These are phyloP conservation scores for Leptodermis oblonga DNA, from an alignment of 257 asterid genomes.

Conservation along the genomic window DNA sequence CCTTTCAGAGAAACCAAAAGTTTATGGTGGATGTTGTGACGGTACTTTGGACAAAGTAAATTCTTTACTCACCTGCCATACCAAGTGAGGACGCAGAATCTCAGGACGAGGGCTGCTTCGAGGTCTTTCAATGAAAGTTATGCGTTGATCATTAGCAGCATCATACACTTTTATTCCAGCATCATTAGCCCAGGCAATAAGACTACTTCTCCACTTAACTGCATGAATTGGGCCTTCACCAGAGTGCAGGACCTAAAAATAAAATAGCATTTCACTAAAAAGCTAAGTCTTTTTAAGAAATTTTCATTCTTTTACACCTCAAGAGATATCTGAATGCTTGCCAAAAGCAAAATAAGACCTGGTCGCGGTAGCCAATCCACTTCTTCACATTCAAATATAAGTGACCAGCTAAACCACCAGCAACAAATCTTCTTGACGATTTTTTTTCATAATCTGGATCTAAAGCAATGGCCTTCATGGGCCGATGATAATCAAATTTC, in stretches of 20 bases:
- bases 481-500: constrained; percentile 94
- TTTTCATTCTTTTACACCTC: constrained; percentile 21
- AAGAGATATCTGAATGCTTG: constrained; percentile 17
- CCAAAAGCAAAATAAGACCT: constrained; percentile 50
- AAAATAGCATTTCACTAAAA: constrained; percentile 18
- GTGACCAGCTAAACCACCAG: constrained; percentile 98
- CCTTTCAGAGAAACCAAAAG: constrained; percentile 5
- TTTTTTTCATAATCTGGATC: constrained; percentile 92
- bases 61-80: constrained; percentile 79
- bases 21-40: background rate
- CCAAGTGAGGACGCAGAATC: constrained; percentile 91
- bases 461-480: constrained; percentile 90
- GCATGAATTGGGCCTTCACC: constrained; percentile 99
- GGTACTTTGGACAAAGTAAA: background rate
- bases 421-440: constrained; percentile 86
- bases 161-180: constrained; percentile 96
- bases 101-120: constrained; percentile 95
- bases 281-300: constrained; percentile 17
- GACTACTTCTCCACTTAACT: constrained; percentile 88
- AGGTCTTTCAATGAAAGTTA: constrained; percentile 89
- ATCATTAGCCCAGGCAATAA: constrained; percentile 99
- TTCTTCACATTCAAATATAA: constrained; percentile 78
- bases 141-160: constrained; percentile 88
- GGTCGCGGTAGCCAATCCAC: constrained; percentile 94
- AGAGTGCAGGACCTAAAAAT: constrained; percentile 80